Evolutionary conservation across 345 rosid species (phyloP).

Genomic region (Raphanus sativus): DNA sequence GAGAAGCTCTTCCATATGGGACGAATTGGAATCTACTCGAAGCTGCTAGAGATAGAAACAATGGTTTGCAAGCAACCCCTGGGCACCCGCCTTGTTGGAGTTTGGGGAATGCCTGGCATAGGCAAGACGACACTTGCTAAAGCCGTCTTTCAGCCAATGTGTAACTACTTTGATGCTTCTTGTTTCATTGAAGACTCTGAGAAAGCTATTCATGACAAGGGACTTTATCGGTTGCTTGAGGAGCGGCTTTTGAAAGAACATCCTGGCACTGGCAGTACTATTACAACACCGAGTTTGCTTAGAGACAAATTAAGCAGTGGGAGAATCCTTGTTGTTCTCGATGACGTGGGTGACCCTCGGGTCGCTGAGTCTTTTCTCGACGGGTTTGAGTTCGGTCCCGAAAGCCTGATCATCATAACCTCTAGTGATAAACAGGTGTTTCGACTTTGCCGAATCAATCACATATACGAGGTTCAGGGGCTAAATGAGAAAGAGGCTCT

Average conservation of each 20-base stretch:
- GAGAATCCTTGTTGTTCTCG: conserved; percentile 4
- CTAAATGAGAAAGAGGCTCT: not conserved
- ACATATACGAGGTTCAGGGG: conserved; percentile 2
- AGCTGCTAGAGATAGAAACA: not conserved
- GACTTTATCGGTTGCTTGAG: not conserved
- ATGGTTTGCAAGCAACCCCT: conserved; percentile 16
- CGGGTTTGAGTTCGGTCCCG: not conserved
- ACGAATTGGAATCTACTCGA: conserved; percentile 7
- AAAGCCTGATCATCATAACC: conserved; percentile 22
- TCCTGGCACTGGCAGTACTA: not conserved
- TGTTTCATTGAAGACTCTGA: conserved; percentile 6
- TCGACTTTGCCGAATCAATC: not conserved
- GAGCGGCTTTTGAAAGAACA: not conserved
- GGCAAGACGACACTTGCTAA: conserved; percentile 25
- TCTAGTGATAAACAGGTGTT: conserved; percentile 9
- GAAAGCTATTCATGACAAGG: not conserved
- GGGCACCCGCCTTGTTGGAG: not conserved
- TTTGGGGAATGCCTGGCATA: conserved; percentile 26
- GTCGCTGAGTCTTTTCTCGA: conserved; percentile 3
- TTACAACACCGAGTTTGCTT: not conserved
- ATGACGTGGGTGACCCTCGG: not conserved
- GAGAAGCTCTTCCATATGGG: not conserved
- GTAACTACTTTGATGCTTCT: not conserved
- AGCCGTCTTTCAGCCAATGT: conserved; percentile 7
- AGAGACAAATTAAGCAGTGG: not conserved